Base-by-base conservation (phyloP, 2,329 filamentous ascomycete genomes). In the Paradendryphiella salina region DNA sequence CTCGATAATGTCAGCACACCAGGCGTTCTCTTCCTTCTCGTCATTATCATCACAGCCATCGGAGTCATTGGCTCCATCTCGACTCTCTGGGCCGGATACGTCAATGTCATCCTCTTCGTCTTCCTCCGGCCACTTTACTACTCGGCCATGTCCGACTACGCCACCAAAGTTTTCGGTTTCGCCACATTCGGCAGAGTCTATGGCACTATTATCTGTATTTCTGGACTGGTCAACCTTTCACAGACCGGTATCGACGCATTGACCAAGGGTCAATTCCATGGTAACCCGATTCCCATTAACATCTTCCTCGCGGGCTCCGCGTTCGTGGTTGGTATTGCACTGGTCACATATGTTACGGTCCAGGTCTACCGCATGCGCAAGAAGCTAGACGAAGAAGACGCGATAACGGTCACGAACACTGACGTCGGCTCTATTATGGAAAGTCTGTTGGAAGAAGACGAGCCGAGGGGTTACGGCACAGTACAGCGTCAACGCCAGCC, bases 81-180 rank as follows among this genome's bases (percentile, higher is more conserved):
- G 0, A 78, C 82, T 55, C 75, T 82, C 11, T 86, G 85, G 81
- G 84, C 85, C 0, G 89, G 86, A 0, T 94, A 94, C 63, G 77
- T 81, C 36, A 91, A 91, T 63, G 79, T 96, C 43, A 74, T 80
- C 31, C 81, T 96, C 9, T 95, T 96, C 67, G 88, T 93, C 23
- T 74, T 95, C 26, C 89, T 93, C 63, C 84, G 91, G 0, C 91
- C 91, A 0, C 86, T 96, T 21, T 96, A 95, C 74, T 96, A 96
- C 75, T 94, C 90, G 0, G 86, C 90, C 7, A 89, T 96, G 61
- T 92, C 87, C 33, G 91, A 96, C 74, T 96, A 94, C 68, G 83
- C 84, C 20, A 89, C 89, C 53, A 96, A 96, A 72, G 90, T 96
- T 17, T 96, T 96, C 69, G 91, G 91, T 4, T 95, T 96, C 73